These are phyloP conservation scores for Fusarium miscanthi DNA, from an alignment of 2,329 filamentous ascomycete species.

Conservation along the genomic window DNA sequence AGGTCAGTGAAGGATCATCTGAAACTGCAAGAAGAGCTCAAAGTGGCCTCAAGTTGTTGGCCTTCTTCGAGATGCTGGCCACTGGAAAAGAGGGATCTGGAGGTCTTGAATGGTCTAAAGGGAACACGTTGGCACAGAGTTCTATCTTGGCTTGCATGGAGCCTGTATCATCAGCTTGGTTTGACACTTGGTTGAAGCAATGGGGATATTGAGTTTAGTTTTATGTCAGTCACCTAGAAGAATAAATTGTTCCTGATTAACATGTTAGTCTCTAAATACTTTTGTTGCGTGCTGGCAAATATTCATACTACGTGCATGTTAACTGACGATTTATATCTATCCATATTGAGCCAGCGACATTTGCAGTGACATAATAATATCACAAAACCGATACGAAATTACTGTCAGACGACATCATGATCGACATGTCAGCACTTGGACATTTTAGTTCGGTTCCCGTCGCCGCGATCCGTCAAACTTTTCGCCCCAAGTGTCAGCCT, in stretches of 20 bases:
- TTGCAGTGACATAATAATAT: not conserved
- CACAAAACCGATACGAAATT: not conserved
- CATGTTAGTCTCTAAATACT: not conserved
- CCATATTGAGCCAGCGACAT: not conserved
- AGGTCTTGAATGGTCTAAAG: not conserved
- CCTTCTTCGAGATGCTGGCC: not conserved
- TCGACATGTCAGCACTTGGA: not conserved
- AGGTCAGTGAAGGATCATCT: not conserved
- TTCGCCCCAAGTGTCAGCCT: not conserved
- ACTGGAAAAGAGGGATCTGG: not conserved
- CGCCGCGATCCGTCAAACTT: too few species aligned
- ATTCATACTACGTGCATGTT: not conserved
- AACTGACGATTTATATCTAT: not conserved
- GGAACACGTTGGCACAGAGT: not conserved
- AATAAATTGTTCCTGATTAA: not conserved
- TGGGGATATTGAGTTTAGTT: not conserved
- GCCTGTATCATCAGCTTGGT: not conserved
- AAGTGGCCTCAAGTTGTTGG: not conserved
- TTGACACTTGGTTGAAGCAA: not conserved
- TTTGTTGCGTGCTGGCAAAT: too few species aligned
- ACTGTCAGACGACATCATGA: not conserved
- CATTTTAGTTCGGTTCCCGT: not conserved
- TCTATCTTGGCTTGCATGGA: not conserved
- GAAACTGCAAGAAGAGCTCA: not conserved
- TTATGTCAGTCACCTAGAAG: not conserved